These are phyloP conservation scores for Entomortierella lignicola DNA, from an alignment of 192 early-diverging fungal species.

Conservation along the genomic window DNA sequence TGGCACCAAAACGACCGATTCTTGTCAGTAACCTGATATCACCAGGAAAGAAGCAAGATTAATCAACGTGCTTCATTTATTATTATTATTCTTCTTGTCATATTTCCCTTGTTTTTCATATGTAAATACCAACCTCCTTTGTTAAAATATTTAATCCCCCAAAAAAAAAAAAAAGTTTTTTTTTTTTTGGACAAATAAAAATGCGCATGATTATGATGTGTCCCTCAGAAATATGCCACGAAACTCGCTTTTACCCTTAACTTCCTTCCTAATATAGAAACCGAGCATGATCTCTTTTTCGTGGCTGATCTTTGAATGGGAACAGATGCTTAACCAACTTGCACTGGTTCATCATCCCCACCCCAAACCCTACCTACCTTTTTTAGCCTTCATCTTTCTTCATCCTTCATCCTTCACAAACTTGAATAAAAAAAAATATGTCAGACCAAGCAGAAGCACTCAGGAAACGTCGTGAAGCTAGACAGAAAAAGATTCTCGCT, in stretches of 20 bases:
- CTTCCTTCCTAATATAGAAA: not conserved
- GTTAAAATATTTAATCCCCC: too few species aligned
- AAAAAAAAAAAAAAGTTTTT: not conserved
- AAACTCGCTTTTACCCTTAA: not conserved
- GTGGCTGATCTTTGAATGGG: not conserved
- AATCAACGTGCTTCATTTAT: too few species aligned
- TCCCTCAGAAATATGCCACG: not conserved
- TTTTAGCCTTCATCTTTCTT: not conserved
- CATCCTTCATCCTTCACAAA: not conserved
- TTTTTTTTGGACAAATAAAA: not conserved
- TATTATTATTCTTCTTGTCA: not conserved
- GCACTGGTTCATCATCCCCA: not conserved
- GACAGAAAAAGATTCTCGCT: slow-evolving; percentile 54
- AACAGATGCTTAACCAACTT: slow-evolving; percentile 1
- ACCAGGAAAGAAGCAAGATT: slow-evolving; percentile 28
- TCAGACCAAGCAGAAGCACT: slow-evolving; percentile 50
- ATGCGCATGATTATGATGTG: not conserved
- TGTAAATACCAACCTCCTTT: not conserved
- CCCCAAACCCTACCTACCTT: not conserved
- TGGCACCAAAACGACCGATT: slow-evolving; percentile 4
- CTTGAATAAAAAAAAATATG: too few species aligned
- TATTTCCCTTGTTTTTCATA: not conserved
- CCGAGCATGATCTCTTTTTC: not conserved
- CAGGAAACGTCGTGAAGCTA: slow-evolving; percentile 49
- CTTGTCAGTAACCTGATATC: not conserved